These are phyloP conservation scores for Fraxinus quadrangulata DNA, from an alignment of 257 asterid species.

Conservation along the genomic window DNA sequence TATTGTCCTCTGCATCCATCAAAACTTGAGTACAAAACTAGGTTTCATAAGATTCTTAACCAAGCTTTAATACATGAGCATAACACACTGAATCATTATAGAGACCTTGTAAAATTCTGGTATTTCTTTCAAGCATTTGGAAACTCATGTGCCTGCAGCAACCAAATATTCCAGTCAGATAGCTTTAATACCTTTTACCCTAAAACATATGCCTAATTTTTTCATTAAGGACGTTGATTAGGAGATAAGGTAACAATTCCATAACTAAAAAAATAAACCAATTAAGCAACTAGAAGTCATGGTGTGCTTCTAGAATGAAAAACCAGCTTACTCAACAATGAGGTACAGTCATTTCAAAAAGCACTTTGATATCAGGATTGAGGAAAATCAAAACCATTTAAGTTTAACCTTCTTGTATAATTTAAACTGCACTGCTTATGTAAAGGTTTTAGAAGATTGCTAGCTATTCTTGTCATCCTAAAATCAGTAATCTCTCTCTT, in stretches of 20 bases:
- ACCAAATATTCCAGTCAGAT: slow-evolving; percentile 86
- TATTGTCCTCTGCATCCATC: slow-evolving; percentile 22
- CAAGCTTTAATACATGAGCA: slow-evolving; percentile 31
- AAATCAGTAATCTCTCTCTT: slow-evolving; percentile 1
- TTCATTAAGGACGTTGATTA: slow-evolving; percentile 23
- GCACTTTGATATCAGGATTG: neutral
- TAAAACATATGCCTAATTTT: slow-evolving; percentile 28
- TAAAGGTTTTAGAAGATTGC: neutral
- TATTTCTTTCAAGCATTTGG: slow-evolving; percentile 81
- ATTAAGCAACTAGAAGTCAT: slow-evolving; percentile 20
- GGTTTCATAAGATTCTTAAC: slow-evolving; percentile 30
- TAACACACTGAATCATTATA: slow-evolving; percentile 47
- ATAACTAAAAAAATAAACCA: slow-evolving; percentile 25
- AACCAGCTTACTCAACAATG: slow-evolving; percentile 17
- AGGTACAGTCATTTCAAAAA: neutral
- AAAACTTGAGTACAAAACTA: slow-evolving; percentile 22
- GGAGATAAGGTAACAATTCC: slow-evolving; percentile 20
- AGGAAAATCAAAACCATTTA: neutral
- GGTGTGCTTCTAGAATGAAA: slow-evolving; percentile 8
- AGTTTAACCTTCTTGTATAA: neutral
- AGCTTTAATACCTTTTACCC: slow-evolving; percentile 46
- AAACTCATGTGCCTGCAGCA: slow-evolving; percentile 99
- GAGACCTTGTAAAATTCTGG: slow-evolving; percentile 71
- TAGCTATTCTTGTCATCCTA: neutral
- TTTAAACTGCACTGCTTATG: neutral